Evolutionary conservation across 176 grass and related monocot species (phyloP), one percentile per base, ranked within the genome.

Genomic region (Hyparrhenia diplandra): DNA sequence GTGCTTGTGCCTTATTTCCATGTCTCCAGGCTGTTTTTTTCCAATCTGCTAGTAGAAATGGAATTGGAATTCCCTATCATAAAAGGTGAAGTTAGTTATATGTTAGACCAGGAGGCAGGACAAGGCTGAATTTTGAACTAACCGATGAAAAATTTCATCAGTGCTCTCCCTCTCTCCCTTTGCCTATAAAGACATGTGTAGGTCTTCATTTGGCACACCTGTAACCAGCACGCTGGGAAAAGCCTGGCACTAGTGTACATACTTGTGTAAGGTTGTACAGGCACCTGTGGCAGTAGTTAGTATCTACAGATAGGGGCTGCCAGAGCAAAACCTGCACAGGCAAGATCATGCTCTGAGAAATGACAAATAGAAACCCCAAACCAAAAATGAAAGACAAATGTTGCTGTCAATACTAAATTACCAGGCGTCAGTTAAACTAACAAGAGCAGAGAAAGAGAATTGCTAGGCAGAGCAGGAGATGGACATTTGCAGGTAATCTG

Each of bases 191-290:
- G n/a, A 69, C 6, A 61, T 21, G 59, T 25, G 16, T 11, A 49
- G 28, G 34, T 23, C 60, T 80, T 79, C 73, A 61, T 79, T 73
- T 74, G 60, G 86, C 51, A 84, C 72, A 88, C 20, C 18, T 83
- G 37, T 74, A 83, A 67, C 68, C 67, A 79, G 16, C 67, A 39
- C 78, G 45, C 52, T 67, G 43, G 21, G 5, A 67, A 67, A 79
- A 79, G n/a, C 18, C 11, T 80, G 39, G 30, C 37, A 17, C 67
- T 57, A 59, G 18, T 78, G 8, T 69, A 79, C 45, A 60, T 43
- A 32, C 55, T 82, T 21, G 3, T 58, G 81, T 24, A 84, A 80
- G 64, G 62, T 64, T 76, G 42, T 80, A 61, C 59, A 57, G 29
- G 5, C 64, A 78, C 59, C 17, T 67, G 60, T 45, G 68, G 39